These are phyloP conservation scores for Nemania serpens DNA, from an alignment of 2,329 filamentous ascomycete species.

Conservation along the genomic window DNA sequence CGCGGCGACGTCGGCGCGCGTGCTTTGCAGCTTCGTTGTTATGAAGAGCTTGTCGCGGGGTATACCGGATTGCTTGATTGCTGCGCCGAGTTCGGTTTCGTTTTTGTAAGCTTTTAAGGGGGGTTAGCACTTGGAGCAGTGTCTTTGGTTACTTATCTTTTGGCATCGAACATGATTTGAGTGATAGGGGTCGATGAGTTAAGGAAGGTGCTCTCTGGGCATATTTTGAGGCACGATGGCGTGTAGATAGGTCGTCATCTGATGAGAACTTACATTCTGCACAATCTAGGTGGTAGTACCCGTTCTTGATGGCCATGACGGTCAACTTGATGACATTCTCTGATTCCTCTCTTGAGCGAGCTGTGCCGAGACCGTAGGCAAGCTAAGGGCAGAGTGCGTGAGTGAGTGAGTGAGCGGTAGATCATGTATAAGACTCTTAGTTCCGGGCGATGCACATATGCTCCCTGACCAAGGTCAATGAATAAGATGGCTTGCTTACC, in stretches of 20 bases:
- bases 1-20: slow-evolving; percentile 48
- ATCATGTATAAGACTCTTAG: slow-evolving; percentile 2
- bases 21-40: slow-evolving; percentile 60
- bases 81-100: slow-evolving; percentile 71
- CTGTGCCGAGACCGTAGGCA: slow-evolving; percentile 74
- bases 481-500: slow-evolving; percentile 47
- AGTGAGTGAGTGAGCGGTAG: not conserved
- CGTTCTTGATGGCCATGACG: slow-evolving; percentile 68
- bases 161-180: no score
- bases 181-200: no score
- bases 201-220: no score
- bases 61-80: slow-evolving; percentile 69
- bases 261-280: slow-evolving; percentile 61
- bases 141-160: no score
- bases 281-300: slow-evolving; percentile 74
- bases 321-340: slow-evolving; percentile 54
- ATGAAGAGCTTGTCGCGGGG: slow-evolving; percentile 72
- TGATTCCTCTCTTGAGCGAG: slow-evolving; percentile 65
- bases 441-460: not conserved
- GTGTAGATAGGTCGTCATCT: not conserved
- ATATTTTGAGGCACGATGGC: no score
- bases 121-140: slow-evolving; percentile 15
- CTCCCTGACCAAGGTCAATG: no score
- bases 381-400: slow-evolving; percentile 51
- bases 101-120: slow-evolving; percentile 59